A percentile compares a stretch with the other conserved stretches of the same genome.
Evolutionary conservation across 176 grass and related monocot species (phyloP).

Genomic region (Carex kokanica): DNA sequence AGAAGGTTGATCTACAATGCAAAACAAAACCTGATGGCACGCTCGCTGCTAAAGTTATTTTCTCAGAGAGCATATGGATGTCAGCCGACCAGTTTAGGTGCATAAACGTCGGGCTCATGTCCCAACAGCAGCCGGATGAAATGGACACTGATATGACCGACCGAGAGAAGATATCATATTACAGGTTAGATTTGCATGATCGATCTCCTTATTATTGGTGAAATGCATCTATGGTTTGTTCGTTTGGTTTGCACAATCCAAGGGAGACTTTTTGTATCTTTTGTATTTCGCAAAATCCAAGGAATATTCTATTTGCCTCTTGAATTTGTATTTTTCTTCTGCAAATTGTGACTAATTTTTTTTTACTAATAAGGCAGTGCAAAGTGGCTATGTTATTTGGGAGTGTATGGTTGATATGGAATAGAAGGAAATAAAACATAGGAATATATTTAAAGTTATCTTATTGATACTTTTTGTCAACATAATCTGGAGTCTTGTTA

Average conservation of each 20-base stretch:
- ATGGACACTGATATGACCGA: constrained; percentile 94
- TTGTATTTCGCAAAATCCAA: background rate
- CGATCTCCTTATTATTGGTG: background rate
- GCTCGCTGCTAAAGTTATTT: constrained; percentile 67
- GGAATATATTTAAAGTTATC: background rate
- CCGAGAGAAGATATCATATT: constrained; percentile 91
- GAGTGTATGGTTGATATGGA: background rate
- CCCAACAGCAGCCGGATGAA: constrained; percentile 62
- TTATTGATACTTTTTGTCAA: background rate
- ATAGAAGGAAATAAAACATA: background rate
- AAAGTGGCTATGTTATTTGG: background rate
- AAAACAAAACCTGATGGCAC: constrained; percentile 93
- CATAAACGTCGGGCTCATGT: constrained; percentile 88
- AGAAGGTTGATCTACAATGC: constrained; percentile 75
- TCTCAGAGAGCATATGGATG: constrained; percentile 79
- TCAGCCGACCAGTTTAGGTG: constrained; percentile 75
- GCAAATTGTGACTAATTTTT: background rate
- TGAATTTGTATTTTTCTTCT: background rate
- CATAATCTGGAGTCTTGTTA: background rate
- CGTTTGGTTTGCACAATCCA: background rate
- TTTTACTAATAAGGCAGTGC: background rate
- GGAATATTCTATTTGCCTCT: background rate
- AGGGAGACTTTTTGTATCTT: background rate
- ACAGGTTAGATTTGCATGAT: constrained; percentile 28
- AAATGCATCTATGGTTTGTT: background rate